Percentiles rank a stretch among this genome's conserved stretches.
These are phyloP conservation scores for Trypanosoma rangeli DNA, from an alignment of 208 protist species.

Conservation along the genomic window DNA sequence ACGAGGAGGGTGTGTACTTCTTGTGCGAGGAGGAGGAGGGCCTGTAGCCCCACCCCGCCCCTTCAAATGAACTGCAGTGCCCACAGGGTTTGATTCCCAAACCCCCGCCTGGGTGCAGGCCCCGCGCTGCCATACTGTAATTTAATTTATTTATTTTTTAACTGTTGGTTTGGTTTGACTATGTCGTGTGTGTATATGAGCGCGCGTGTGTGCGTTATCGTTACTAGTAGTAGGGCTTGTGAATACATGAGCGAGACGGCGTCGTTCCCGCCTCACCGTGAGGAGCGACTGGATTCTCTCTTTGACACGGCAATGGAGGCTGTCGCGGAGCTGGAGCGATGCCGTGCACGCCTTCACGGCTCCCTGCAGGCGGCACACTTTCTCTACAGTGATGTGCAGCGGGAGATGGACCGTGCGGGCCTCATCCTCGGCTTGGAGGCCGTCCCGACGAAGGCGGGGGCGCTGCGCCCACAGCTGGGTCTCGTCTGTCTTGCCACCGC, in stretches of 20 bases:
- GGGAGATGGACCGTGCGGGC: slow-evolving; percentile 54
- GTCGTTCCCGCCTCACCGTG: neutral
- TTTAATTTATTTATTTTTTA: neutral
- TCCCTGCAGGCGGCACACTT: slow-evolving; percentile 58
- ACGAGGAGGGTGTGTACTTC: no score
- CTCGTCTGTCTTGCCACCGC: slow-evolving; percentile 3
- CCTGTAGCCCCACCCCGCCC: no score
- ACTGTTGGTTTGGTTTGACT: slow-evolving; percentile 11
- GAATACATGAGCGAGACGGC: neutral
- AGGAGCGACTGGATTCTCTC: slow-evolving; percentile 3
- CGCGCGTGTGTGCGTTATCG: no score
- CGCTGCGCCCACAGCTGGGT: slow-evolving; percentile 28
- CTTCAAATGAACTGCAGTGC: no score
- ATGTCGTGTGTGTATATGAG: neutral
- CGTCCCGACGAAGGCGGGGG: slow-evolving; percentile 34
- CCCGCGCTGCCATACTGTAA: no score
- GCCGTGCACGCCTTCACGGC: slow-evolving; percentile 43
- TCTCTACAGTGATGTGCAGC: slow-evolving; percentile 37
- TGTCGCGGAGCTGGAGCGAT: slow-evolving; percentile 41
- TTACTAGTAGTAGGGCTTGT: neutral
- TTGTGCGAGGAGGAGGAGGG: no score
- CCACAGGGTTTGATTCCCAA: no score
- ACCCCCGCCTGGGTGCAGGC: no score
- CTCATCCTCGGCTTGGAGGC: slow-evolving; percentile 49
- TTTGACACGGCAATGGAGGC: slow-evolving; percentile 28